These are phyloP conservation scores for Didymellaceae sp. DNA, from an alignment of 2,329 filamentous ascomycete species.

Conservation along the genomic window DNA sequence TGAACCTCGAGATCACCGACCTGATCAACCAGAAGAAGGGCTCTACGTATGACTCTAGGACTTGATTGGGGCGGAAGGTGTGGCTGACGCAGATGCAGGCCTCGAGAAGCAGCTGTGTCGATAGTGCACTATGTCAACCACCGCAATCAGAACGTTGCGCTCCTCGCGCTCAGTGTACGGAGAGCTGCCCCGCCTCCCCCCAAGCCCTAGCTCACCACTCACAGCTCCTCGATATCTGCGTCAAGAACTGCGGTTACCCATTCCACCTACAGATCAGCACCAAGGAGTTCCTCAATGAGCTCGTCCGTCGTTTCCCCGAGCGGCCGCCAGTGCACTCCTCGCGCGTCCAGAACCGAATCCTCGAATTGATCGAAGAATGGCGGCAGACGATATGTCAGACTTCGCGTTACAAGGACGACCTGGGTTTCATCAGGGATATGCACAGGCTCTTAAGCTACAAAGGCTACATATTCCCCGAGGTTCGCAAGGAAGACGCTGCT, in stretches of 20 bases:
- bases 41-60: constrained; percentile 65
- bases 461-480: constrained; percentile 92
- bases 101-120: constrained; percentile 89
- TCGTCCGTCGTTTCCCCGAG: constrained; percentile 94
- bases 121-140: constrained; percentile 97
- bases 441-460: constrained; percentile 95
- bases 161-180: constrained; percentile 78
- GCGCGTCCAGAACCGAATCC: constrained; percentile 87
- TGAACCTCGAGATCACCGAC: constrained; percentile 96
- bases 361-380: constrained; percentile 98
- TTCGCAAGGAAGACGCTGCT: constrained; percentile 90
- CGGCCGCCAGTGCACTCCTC: constrained; percentile 85
- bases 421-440: constrained; percentile 98
- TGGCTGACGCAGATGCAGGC: constrained; percentile 55
- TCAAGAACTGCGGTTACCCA: constrained; percentile 99
- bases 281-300: constrained; percentile 98
- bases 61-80: background rate
- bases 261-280: constrained; percentile 99
- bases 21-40: constrained; percentile 98
- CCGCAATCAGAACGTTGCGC: constrained; percentile 91
- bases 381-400: constrained; percentile 97
- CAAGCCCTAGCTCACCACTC: constrained; percentile 32
- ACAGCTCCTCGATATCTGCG: constrained; percentile 92
- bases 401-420: constrained; percentile 93
- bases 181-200: constrained; percentile 18